These are phyloP conservation scores for Phaeodactylum tricornutum DNA, from an alignment of 108 stramenopile species.

Conservation along the genomic window DNA sequence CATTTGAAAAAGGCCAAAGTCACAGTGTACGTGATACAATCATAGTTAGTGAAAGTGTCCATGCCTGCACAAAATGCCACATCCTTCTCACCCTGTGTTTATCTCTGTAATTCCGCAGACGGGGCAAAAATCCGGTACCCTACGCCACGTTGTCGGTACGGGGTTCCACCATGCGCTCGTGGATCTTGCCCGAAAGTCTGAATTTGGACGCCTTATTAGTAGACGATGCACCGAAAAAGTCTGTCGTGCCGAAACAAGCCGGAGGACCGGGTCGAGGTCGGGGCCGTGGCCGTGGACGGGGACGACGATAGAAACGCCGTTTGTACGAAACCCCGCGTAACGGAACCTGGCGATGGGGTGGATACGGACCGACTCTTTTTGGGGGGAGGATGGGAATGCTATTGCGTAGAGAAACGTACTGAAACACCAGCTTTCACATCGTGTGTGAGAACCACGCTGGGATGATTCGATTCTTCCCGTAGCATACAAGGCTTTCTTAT, in stretches of 20 bases:
- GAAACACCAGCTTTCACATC: too few species aligned
- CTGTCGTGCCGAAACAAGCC: not conserved
- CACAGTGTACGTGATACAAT: constrained; percentile 54
- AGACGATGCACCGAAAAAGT: constrained; percentile 90
- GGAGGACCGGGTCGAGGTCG: constrained; percentile 6
- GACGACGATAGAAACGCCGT: too few species aligned
- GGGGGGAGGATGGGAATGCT: too few species aligned
- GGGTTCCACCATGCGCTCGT: constrained; percentile 90
- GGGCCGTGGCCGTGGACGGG: constrained; percentile 8
- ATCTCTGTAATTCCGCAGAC: constrained; percentile 19
- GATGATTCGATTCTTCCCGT: too few species aligned
- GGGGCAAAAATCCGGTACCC: constrained; percentile 82
- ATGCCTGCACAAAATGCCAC: not conserved
- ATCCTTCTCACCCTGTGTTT: not conserved
- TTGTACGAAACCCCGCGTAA: too few species aligned
- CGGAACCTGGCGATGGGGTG: too few species aligned
- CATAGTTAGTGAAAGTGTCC: not conserved
- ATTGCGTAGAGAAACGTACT: too few species aligned
- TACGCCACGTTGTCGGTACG: constrained; percentile 89
- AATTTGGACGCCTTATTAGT: constrained; percentile 96
- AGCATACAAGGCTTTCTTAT: too few species aligned
- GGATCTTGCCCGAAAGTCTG: constrained; percentile 94
- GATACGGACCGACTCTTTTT: too few species aligned
- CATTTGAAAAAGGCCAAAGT: constrained; percentile 95
- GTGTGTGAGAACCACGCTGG: too few species aligned